Evolutionary conservation across 83 land plant genomes (phyloP), one percentile per base, ranked within the genome.

Genomic region (Thuja plicata): DNA sequence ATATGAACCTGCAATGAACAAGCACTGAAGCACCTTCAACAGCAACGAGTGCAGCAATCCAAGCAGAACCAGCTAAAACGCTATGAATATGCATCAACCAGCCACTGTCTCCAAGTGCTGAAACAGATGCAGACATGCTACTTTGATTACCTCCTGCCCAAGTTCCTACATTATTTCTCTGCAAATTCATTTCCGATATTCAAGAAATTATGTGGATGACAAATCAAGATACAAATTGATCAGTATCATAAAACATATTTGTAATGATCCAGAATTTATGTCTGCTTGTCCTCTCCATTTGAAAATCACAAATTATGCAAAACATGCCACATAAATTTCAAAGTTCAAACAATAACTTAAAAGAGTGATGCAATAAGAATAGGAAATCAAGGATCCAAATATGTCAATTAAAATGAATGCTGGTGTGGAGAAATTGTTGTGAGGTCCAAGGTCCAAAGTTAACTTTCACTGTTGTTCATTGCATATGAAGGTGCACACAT

Each of bases 1-100:
- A 8, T 55, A 54, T 45, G 88, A 37, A 97, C 99, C 99, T 98
- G 96, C 99, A 98, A 94, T 98, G 99, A 8, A 98, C 99, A 89
- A 98, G 96, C 87, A 98, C 99, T 16, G 99, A 96, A 54, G 99
- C 95, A 87, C 93, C 91, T 92, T 98, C 99, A 66, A 92, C 87
- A 35, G 94, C 95, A 84, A 98, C 91, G 62, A 97, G 98, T 54
- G 97, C 98, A 91, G 99, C 98, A 93, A 98, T 97, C 99, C 99
- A 98, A 40, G 98, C 97, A 73, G 99, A 94, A 88, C 98, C 97
- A 92, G 97, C 96, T 84, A 98, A 88, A 60, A 98, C 93, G 87
- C 87, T 94, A 78, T 98, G 99, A 83, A 96, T 94, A 92, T 98
- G 99, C 73, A 90, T 91, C 74, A 98, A 92, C 99, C 99, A 98